These are phyloP conservation scores for Calocera cornea DNA, from an alignment of 768 basidiomycete species.

Conservation along the genomic window DNA sequence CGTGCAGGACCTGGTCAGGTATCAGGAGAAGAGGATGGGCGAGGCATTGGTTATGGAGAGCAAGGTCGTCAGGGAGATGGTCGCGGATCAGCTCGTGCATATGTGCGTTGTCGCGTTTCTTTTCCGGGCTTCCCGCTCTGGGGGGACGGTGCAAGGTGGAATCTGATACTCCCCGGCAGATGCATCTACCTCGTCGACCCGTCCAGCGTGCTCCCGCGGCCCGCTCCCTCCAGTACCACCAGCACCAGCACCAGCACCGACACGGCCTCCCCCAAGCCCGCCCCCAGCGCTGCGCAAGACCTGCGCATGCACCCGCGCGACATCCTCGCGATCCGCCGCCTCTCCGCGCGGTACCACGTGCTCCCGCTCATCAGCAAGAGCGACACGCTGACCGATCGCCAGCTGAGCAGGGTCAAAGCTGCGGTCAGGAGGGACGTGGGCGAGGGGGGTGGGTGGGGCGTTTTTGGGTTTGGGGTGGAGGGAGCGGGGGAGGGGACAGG, in stretches of 20 bases:
- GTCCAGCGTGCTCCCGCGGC: slow-evolving; percentile 40
- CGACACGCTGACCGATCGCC: slow-evolving; percentile 73
- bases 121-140: background rate
- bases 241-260: slow-evolving; percentile 6
- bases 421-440: slow-evolving; percentile 53
- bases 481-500: background rate
- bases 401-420: slow-evolving; percentile 51
- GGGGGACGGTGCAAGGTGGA: background rate
- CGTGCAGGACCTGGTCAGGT: slow-evolving; percentile 58
- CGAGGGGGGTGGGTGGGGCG: slow-evolving; percentile 55
- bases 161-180: slow-evolving; percentile 27
- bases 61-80: slow-evolving; percentile 74
- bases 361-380: slow-evolving; percentile 69
- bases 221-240: too few species aligned
- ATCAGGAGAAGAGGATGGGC: slow-evolving; percentile 76
- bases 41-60: slow-evolving; percentile 61
- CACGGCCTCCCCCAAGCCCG: slow-evolving; percentile 31
- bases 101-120: slow-evolving; percentile 38
- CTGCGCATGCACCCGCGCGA: slow-evolving; percentile 65
- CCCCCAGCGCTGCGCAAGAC: background rate
- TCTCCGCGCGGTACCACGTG: slow-evolving; percentile 61
- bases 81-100: slow-evolving; percentile 82
- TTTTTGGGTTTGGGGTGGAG: slow-evolving; percentile 33
- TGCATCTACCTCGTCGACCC: slow-evolving; percentile 83
- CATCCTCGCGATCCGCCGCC: slow-evolving; percentile 61